Evolutionary conservation across 2,329 filamentous ascomycete species (phyloP), one percentile per base, ranked within the genome.

Genomic region (Epichloe gansuensis): DNA sequence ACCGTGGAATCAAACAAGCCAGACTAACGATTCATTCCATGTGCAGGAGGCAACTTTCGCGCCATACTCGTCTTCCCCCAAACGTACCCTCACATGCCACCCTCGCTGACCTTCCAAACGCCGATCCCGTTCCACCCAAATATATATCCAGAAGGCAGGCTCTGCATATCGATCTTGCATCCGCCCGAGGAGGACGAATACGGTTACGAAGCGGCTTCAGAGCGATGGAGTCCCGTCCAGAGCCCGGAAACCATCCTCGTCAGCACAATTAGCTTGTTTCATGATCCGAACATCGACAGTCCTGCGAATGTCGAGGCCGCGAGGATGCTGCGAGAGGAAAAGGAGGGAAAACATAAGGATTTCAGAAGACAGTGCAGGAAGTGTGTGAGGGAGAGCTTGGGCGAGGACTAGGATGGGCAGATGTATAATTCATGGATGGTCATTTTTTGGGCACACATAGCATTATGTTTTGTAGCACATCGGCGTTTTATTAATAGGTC

Each of bases 141-240:
- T 67, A 87, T 98, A 65, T 97, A 96, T 72, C 73, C 80, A 7
- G 82, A 80, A 64, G 93, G 93, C 62, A 81, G 85, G 58, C 87
- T 98, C 53, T 98, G 93, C 76, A 97, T 98, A 67, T 94, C 87
- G 43, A 98, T 98, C 71, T 77, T 98, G 42, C 93, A 98, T 68
- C 87, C 91, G 12, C 91, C 93, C 4, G 90, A 88, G 71, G 90
- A 96, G 63, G 93, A 98, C 65, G 83, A 87, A 64, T 93, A 87
- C 69, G 91, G 91, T 50, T 98, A 98, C 72, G 93, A 98, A 69
- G 79, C 80, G 27, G 90, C 89, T 15, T 77, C 81, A 34, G 93
- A 98, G 75, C 82, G 93, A 55, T 98, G 93, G 93, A 87, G 80
- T 54, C 93, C 93, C 31, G 91, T 97, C 2, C 93, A 97, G 69